Evolutionary conservation across 2,329 filamentous ascomycete species (phyloP).

Genomic region (Neurospora sp.): DNA sequence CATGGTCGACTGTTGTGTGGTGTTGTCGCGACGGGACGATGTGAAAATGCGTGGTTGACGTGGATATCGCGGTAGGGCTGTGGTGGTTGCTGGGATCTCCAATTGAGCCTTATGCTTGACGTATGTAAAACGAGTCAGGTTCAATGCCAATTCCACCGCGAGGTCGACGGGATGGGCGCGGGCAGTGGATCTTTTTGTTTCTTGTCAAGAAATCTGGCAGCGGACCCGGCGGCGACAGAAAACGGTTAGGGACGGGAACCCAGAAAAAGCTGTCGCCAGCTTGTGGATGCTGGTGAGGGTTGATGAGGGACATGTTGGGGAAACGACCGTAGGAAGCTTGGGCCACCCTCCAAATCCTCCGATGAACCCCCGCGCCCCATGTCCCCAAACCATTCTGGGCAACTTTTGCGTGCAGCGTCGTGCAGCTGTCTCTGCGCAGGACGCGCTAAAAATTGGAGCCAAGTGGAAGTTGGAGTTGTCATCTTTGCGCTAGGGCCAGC

Average conservation of each 20-base stretch:
- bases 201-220: neutral
- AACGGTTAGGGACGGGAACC: neutral
- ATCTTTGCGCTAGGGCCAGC: neutral
- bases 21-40: neutral
- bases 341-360: neutral
- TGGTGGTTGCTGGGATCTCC: neutral
- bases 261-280: neutral
- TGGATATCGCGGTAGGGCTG: slow-evolving; percentile 1
- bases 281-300: neutral
- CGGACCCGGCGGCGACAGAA: neutral
- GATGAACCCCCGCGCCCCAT: neutral
- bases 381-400: neutral
- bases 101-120: neutral
- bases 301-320: neutral
- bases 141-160: neutral
- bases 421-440: neutral
- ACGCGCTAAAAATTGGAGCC: neutral
- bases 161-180: neutral
- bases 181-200: neutral
- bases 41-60: slow-evolving; percentile 3
- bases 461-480: neutral
- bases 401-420: neutral
- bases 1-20: slow-evolving; percentile 34
- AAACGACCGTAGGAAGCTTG: neutral
- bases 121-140: neutral